These are phyloP conservation scores for Penicillium rolfsii DNA, from an alignment of 2,329 filamentous ascomycete genomes.

Conservation along the genomic window DNA sequence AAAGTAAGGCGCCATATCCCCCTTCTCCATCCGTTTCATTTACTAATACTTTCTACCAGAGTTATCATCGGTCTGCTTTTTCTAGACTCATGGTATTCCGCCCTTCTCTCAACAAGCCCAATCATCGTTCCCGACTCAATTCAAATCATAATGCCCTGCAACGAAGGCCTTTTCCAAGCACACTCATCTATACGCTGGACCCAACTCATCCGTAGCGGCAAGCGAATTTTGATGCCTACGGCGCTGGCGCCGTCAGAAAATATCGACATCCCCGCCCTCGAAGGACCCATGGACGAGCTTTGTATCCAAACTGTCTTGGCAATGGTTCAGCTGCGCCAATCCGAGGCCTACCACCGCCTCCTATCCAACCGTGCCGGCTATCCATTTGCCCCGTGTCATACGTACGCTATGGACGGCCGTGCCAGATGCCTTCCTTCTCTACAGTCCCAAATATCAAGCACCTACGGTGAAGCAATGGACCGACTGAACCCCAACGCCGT, in stretches of 20 bases:
- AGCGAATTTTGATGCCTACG: slow-evolving; percentile 39
- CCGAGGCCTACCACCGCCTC: slow-evolving; percentile 49
- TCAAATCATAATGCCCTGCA: slow-evolving; percentile 51
- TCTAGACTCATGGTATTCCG: slow-evolving; percentile 54
- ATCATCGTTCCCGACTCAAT: slow-evolving; percentile 52
- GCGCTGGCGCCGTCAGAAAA: slow-evolving; percentile 42
- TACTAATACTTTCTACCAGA: slow-evolving; percentile 24
- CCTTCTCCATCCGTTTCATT: not conserved
- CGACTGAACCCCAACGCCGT: slow-evolving; percentile 54
- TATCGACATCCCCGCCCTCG: slow-evolving; percentile 39
- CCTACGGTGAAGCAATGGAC: slow-evolving; percentile 48
- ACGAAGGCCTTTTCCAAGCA: slow-evolving; percentile 51
- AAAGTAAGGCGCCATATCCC: slow-evolving; percentile 31
- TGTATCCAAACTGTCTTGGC: slow-evolving; percentile 44
- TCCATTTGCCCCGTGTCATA: slow-evolving; percentile 49
- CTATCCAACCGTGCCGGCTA: slow-evolving; percentile 44
- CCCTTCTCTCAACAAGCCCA: slow-evolving; percentile 52
- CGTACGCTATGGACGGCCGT: slow-evolving; percentile 53
- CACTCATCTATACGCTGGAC: slow-evolving; percentile 43
- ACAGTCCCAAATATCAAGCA: slow-evolving; percentile 36
- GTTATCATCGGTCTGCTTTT: slow-evolving; percentile 54
- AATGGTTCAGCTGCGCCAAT: slow-evolving; percentile 47
- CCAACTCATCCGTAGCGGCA: slow-evolving; percentile 41
- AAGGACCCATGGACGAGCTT: slow-evolving; percentile 40
- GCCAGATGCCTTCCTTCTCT: slow-evolving; percentile 46